Evolutionary conservation across 768 basidiomycete genomes (phyloP).

Genomic region (Boletus sp.): DNA sequence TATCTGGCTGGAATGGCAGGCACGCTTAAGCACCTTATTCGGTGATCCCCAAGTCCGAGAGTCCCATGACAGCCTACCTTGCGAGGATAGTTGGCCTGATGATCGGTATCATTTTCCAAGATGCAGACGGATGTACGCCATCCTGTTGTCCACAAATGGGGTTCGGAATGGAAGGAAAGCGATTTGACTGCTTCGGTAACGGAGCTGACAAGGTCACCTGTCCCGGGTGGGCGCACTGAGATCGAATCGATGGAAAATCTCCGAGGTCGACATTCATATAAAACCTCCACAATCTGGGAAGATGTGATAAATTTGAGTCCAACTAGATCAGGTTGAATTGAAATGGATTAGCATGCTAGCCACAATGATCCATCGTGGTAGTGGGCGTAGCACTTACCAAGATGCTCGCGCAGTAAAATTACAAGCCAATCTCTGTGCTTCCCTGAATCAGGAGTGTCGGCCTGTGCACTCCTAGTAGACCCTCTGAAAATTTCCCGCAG

Average conservation of each 20-base stretch:
- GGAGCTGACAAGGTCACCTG: slow-evolving; percentile 24
- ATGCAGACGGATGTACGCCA: slow-evolving; percentile 68
- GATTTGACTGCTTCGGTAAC: slow-evolving; percentile 42
- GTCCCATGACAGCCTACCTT: slow-evolving; percentile 30
- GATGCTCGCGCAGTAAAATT: slow-evolving; percentile 61
- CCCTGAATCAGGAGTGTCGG: slow-evolving; percentile 18
- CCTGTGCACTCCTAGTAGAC: slow-evolving; percentile 17
- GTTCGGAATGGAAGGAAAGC: slow-evolving; percentile 42
- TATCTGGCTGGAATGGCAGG: slow-evolving; percentile 36
- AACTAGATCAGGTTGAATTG: slow-evolving; percentile 42
- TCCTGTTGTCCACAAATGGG: slow-evolving; percentile 56
- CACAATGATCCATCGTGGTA: background rate
- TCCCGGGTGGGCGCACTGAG: slow-evolving; percentile 27
- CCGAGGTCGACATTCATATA: slow-evolving; percentile 59
- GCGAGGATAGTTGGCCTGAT: slow-evolving; percentile 29
- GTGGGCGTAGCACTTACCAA: slow-evolving; percentile 47
- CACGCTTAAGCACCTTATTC: slow-evolving; percentile 16
- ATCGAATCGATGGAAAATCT: slow-evolving; percentile 56
- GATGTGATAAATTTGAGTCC: slow-evolving; percentile 67
- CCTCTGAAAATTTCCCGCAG: slow-evolving; percentile 46
- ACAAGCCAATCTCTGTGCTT: slow-evolving; percentile 65
- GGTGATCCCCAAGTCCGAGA: slow-evolving; percentile 1
- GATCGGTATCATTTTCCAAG: slow-evolving; percentile 27
- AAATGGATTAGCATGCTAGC: slow-evolving; percentile 4
- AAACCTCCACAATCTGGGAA: slow-evolving; percentile 58